Evolutionary conservation across 1,284 basidiomycete genomes (phyloP).

Genomic region (Blastosporella zonata): DNA sequence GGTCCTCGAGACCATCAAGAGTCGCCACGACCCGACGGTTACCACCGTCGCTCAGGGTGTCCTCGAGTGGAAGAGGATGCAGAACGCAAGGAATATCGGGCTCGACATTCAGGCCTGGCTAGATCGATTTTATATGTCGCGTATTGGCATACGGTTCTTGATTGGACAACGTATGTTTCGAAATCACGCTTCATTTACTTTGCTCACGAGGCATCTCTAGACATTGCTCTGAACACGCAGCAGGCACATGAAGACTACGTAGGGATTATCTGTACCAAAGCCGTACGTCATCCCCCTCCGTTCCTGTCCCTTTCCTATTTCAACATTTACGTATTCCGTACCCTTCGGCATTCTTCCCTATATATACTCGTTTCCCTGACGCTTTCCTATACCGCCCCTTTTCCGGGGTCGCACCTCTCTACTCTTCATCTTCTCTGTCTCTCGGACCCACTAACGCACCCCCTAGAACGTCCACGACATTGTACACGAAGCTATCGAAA

Average conservation of each 20-base stretch:
- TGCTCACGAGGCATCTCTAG: slow-evolving; percentile 36
- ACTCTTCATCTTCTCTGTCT: slow-evolving; percentile 5
- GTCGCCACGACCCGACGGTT: slow-evolving; percentile 95
- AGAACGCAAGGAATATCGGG: slow-evolving; percentile 66
- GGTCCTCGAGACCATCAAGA: slow-evolving; percentile 87
- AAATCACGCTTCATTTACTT: background rate
- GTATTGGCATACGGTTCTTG: slow-evolving; percentile 95
- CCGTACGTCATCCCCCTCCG: slow-evolving; percentile 46
- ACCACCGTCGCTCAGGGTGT: slow-evolving; percentile 95
- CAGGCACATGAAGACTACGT: slow-evolving; percentile 91
- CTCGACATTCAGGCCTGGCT: slow-evolving; percentile 94
- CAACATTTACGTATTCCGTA: no score
- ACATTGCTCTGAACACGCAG: slow-evolving; percentile 89
- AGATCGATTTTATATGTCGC: slow-evolving; percentile 96
- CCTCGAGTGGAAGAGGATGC: slow-evolving; percentile 72
- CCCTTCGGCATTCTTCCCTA: background rate
- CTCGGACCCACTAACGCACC: background rate
- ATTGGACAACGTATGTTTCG: slow-evolving; percentile 81
- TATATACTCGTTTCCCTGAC: background rate
- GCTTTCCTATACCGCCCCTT: background rate
- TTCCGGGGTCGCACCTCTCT: background rate
- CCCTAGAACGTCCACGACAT: slow-evolving; percentile 90
- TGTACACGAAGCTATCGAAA: slow-evolving; percentile 98
- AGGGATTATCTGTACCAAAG: slow-evolving; percentile 96
- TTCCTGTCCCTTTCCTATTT: background rate